Conservation (phyloP, 2,329 filamentous ascomycete genomes). For the Thielaviopsis cerberus region DNA sequence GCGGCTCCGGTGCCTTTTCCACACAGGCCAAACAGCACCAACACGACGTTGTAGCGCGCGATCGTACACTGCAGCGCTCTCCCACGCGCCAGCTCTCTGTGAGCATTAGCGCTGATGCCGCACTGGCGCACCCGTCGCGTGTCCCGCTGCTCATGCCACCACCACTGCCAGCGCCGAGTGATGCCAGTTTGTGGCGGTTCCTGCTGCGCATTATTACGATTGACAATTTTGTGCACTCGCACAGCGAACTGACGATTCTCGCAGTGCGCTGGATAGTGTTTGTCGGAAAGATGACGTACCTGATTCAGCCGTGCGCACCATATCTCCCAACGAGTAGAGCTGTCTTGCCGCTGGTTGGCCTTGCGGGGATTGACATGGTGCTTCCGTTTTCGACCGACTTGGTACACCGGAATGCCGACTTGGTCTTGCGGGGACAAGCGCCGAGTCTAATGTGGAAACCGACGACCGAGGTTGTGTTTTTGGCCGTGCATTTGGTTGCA, state of each 20-base stretch:
- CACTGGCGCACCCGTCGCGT: neutral
- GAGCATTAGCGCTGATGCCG: neutral
- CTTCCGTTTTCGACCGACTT: conserved; percentile 16
- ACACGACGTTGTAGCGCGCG: neutral
- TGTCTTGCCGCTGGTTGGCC: conserved; percentile 44
- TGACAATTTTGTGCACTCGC: neutral
- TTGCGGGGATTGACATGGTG: conserved; percentile 50
- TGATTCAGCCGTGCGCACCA: conserved; percentile 53
- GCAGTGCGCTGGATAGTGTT: conserved; percentile 42
- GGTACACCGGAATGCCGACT: neutral
- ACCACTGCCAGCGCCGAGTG: neutral
- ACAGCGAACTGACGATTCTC: conserved; percentile 14
- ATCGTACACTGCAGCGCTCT: conserved; percentile 12
- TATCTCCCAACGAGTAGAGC: conserved; percentile 46
- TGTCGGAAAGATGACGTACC: conserved; percentile 44
- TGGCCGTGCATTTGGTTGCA: neutral
- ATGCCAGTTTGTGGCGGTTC: neutral
- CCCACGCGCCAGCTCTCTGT: conserved; percentile 7
- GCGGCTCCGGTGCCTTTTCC: neutral
- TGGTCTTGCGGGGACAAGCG: neutral
- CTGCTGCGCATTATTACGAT: neutral
- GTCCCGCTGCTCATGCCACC: conserved; percentile 11
- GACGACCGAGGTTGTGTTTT: neutral
- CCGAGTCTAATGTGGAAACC: neutral
- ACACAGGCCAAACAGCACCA: conserved; percentile 8